A percentile compares a stretch with the other conserved stretches of the same genome.
Conservation (phyloP, 805 yeast species). For the Ogataea chonburiensis region DNA sequence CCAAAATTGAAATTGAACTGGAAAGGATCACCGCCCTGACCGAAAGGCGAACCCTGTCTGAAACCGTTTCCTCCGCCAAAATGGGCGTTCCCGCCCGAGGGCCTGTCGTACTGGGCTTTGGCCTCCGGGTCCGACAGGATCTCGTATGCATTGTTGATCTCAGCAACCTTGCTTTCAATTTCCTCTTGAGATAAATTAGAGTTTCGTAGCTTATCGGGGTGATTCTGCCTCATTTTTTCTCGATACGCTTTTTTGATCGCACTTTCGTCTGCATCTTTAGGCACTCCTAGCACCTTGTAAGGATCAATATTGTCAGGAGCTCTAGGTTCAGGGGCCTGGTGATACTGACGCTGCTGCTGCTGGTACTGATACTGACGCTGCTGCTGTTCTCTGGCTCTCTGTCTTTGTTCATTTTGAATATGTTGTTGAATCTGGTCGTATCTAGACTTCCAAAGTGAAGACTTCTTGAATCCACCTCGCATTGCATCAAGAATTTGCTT, state of each 20-base stretch:
- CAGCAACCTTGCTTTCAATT: conserved; percentile 83
- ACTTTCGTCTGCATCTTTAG: conserved; percentile 62
- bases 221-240: conserved; percentile 72
- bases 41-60: conserved; percentile 1
- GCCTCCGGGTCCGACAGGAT: conserved; percentile 66
- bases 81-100: conserved; percentile 25
- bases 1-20: conserved; percentile 10
- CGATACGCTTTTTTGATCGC: conserved; percentile 83
- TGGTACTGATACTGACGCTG: conserved; percentile 40
- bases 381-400: conserved; percentile 42
- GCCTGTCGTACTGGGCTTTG: conserved; percentile 61
- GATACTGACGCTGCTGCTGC: conserved; percentile 37
- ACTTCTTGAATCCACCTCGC: conserved; percentile 37
- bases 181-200: conserved; percentile 64
- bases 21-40: conserved; percentile 6
- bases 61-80: too few relatives aligned
- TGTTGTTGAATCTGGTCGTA: conserved; percentile 21
- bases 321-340: conserved; percentile 31
- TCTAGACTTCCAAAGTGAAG: conserved; percentile 39
- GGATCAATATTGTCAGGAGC: conserved; percentile 51
- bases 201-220: conserved; percentile 83
- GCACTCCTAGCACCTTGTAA: conserved; percentile 72
- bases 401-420: conserved; percentile 35
- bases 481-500: conserved; percentile 36
- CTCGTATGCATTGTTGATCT: conserved; percentile 91